Evolutionary conservation across 2,329 filamentous ascomycete genomes (phyloP).

Genomic region (Xenoacremonium recifei): DNA sequence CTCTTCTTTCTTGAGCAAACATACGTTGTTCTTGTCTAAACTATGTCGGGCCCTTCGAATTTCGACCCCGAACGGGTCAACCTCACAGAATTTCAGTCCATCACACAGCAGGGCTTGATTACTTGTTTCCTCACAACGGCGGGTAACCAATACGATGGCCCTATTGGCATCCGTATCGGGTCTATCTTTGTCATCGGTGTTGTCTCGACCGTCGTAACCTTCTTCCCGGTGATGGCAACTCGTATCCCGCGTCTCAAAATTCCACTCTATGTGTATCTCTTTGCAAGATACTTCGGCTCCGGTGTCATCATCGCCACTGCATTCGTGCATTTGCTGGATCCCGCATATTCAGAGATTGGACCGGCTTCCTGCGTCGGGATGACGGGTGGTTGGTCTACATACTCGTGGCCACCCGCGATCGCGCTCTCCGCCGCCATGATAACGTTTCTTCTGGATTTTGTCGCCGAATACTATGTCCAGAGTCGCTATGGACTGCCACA

Average conservation of each 20-base stretch:
- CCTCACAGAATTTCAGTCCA: constrained; percentile 27
- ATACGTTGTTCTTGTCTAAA: too few relatives aligned
- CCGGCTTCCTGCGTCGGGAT: constrained; percentile 39
- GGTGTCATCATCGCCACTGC: constrained; percentile 77
- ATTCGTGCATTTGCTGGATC: constrained; percentile 62
- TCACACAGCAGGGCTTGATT: too few relatives aligned
- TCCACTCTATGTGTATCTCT: constrained; percentile 66
- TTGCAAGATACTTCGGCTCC: constrained; percentile 72
- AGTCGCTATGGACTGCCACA: constrained; percentile 39
- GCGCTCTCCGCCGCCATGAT: constrained; percentile 45
- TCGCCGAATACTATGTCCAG: constrained; percentile 49
- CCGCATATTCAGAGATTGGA: constrained; percentile 29
- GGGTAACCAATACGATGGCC: constrained; percentile 54
- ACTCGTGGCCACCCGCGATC: constrained; percentile 52
- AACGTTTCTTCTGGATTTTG: constrained; percentile 51
- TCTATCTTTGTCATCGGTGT: constrained; percentile 74
- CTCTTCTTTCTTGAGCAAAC: too few relatives aligned
- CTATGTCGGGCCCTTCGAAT: too few relatives aligned
- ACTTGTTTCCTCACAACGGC: constrained; percentile 48
- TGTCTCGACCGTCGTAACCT: constrained; percentile 56
- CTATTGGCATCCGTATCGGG: constrained; percentile 65
- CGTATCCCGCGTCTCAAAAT: constrained; percentile 52
- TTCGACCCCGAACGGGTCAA: constrained; percentile 11
- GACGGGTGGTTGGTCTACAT: constrained; percentile 50
- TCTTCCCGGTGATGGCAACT: constrained; percentile 67